These are phyloP conservation scores for Umbilicaria muhlenbergii DNA, from an alignment of 495 filamentous ascomycete genomes.

Conservation along the genomic window DNA sequence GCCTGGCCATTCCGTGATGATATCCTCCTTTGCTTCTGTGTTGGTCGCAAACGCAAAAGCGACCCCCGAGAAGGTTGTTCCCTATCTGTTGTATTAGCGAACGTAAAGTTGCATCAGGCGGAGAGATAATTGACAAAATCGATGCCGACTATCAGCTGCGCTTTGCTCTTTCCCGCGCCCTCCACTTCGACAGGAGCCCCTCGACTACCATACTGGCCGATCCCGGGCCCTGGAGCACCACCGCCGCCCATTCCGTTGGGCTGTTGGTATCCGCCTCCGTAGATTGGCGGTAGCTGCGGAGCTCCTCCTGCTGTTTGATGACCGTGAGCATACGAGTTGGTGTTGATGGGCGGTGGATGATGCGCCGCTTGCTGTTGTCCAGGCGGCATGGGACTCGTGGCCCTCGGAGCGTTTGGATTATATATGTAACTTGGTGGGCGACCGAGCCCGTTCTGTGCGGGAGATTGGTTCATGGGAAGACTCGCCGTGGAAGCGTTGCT, in stretches of 20 bases:
- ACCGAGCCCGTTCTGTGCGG: conserved; percentile 23
- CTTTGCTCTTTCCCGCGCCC: conserved; percentile 58
- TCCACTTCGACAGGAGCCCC: conserved; percentile 67
- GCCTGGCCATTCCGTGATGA: conserved; percentile 68
- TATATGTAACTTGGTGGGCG: conserved; percentile 64
- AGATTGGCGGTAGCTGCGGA: conserved; percentile 29
- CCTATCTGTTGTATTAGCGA: conserved; percentile 22
- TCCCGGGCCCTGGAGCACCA: conserved; percentile 18
- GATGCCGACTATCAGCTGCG: conserved; percentile 57
- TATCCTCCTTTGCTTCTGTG: conserved; percentile 60
- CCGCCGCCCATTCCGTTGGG: conserved; percentile 1
- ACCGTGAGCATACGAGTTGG: conserved; percentile 35
- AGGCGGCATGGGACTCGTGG: conserved; percentile 40
- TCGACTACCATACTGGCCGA: conserved; percentile 32
- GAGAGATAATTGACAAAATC: conserved; percentile 32
- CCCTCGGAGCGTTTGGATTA: conserved; percentile 42
- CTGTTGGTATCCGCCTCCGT: conserved; percentile 25
- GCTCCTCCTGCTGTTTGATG: conserved; percentile 32
- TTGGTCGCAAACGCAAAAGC: conserved; percentile 69
- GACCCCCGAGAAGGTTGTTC: conserved; percentile 66
- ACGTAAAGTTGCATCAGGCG: not conserved
- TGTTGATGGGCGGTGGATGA: conserved; percentile 60
- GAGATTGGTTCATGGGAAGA: conserved; percentile 30
- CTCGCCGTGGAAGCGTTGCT: conserved; percentile 34
- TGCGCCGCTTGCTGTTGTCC: conserved; percentile 46